Conservation (phyloP, 2,329 filamentous ascomycete genomes). For the Metarhizium sp. region DNA sequence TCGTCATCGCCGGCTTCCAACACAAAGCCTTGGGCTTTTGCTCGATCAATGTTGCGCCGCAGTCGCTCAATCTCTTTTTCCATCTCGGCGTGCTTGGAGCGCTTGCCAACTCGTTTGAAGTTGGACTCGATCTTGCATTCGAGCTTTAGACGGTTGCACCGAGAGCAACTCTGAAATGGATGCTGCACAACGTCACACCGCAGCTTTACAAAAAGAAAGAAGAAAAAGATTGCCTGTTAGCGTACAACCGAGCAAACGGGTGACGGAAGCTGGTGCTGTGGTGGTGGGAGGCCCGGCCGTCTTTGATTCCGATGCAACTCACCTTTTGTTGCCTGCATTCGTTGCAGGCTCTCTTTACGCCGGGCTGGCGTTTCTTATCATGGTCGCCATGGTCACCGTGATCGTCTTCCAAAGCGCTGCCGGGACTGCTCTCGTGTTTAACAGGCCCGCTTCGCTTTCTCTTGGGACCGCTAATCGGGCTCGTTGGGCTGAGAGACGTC, state of each 20-base stretch:
- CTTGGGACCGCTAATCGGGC: conserved; percentile 44
- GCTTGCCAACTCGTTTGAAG: conserved; percentile 77
- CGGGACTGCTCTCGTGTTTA: conserved; percentile 50
- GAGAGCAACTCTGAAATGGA: conserved; percentile 66
- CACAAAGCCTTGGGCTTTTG: conserved; percentile 48
- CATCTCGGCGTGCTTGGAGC: conserved; percentile 78
- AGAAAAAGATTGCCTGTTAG: not conserved
- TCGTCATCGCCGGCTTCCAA: conserved; percentile 40
- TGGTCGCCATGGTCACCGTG: conserved; percentile 37
- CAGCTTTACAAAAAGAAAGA: conserved; percentile 39
- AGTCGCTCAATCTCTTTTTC: conserved; percentile 69
- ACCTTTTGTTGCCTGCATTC: conserved; percentile 83
- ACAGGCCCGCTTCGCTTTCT: conserved; percentile 46
- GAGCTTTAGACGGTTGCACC: conserved; percentile 71
- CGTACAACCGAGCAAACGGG: not conserved
- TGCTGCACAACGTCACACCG: conserved; percentile 79
- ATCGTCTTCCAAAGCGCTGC: conserved; percentile 39
- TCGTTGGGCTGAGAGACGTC: conserved; percentile 44
- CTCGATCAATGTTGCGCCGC: conserved; percentile 50
- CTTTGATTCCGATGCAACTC: conserved; percentile 19
- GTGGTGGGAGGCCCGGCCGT: not conserved
- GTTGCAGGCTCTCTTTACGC: conserved; percentile 73
- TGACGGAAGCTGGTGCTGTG: not conserved
- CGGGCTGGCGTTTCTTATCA: conserved; percentile 56
- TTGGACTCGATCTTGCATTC: conserved; percentile 82